Evolutionary conservation across 2,329 filamentous ascomycete species (phyloP).

Genomic region (Cryphonectria carpinicola): DNA sequence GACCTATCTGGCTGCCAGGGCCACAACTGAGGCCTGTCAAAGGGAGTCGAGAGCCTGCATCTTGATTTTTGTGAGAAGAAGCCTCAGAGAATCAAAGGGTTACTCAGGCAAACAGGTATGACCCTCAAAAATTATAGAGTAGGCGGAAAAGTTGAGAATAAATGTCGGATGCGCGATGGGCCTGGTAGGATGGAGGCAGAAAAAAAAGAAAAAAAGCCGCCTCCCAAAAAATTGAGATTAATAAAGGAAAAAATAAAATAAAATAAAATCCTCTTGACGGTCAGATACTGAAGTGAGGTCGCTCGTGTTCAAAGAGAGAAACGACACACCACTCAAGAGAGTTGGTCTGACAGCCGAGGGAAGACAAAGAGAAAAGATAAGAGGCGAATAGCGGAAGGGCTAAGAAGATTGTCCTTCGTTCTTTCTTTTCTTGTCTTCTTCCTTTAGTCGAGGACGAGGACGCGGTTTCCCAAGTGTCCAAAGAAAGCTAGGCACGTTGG

Average conservation of each 20-base stretch:
- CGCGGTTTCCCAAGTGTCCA: background rate
- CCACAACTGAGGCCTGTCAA: constrained; percentile 14
- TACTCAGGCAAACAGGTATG: constrained; percentile 23
- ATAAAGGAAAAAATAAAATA: background rate
- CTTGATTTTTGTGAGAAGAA: constrained; percentile 29
- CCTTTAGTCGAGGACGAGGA: background rate
- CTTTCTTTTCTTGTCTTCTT: background rate
- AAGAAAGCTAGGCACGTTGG: background rate
- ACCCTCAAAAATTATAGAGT: constrained; percentile 14
- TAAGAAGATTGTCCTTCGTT: background rate
- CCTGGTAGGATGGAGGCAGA: background rate
- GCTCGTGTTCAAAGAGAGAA: background rate
- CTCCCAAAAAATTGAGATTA: too few species aligned
- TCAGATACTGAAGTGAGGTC: background rate
- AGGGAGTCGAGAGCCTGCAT: constrained; percentile 29
- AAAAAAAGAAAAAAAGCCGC: too few species aligned
- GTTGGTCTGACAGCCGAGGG: background rate
- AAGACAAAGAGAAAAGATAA: background rate
- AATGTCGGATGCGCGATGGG: background rate
- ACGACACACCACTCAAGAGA: background rate
- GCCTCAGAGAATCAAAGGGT: constrained; percentile 19
- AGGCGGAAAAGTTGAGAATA: background rate
- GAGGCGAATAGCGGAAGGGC: constrained; percentile 3
- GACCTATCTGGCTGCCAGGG: constrained; percentile 2
- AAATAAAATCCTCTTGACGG: background rate